phyloP scores from a whole-genome alignment of 768 basidiomycete genomes.

The Phallus indusiatus region DNA sequence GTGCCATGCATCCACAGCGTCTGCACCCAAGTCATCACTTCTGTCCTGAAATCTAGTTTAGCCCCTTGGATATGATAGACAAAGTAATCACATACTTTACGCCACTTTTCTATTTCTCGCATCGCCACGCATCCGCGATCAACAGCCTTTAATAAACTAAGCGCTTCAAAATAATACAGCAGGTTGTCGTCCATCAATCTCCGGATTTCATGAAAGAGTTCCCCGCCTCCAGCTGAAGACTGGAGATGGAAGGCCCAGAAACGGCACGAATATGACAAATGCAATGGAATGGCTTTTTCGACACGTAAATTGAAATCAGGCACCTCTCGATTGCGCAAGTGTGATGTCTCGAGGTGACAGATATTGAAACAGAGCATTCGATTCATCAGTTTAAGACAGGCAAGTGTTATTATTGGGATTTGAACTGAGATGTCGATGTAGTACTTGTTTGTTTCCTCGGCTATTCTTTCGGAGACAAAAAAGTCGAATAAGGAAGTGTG shows the following conservation, averaged over 20 bases:
- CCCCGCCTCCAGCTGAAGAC: background rate
- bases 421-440: slow-evolving; percentile 15
- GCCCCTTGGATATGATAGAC: no score
- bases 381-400: slow-evolving; percentile 20
- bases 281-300: no score
- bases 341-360: no score
- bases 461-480: slow-evolving; percentile 18
- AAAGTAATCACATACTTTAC: background rate
- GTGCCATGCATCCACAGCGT: slow-evolving; percentile 16
- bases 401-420: slow-evolving; percentile 13
- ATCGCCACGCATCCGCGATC: slow-evolving; percentile 12
- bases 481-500: no score
- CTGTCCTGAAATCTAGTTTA: background rate
- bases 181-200: no score
- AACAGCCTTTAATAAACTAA: slow-evolving; percentile 20
- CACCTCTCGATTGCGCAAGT: no score
- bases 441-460: background rate
- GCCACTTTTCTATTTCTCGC: background rate
- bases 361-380: no score
- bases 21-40: slow-evolving; percentile 5
- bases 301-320: no score
- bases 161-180: no score
- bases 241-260: slow-evolving; percentile 24
- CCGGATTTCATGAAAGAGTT: slow-evolving; percentile 11
- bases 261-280: no score